A percentile compares a stretch with the other conserved stretches of the same genome.
Conservation (phyloP, 1,284 basidiomycete species). For the Apiotrichum laibachii region DNA sequence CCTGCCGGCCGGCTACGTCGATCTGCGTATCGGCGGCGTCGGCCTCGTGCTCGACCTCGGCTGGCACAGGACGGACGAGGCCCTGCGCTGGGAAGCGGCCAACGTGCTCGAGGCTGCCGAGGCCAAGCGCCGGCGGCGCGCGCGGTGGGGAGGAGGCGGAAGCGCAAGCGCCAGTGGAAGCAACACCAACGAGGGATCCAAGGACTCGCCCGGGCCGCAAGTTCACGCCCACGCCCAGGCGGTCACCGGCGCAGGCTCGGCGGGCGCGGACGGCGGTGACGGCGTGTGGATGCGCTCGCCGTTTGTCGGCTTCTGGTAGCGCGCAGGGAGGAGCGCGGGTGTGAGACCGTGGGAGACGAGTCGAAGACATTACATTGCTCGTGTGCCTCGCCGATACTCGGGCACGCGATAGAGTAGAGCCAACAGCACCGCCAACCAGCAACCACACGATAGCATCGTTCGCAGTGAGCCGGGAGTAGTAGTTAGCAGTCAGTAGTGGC, state of each 20-base stretch:
- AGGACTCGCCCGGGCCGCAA: no score
- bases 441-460: no score
- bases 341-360: not conserved
- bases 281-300: conserved; percentile 10
- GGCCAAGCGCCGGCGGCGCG: conserved; percentile 2
- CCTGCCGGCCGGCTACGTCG: conserved; percentile 32
- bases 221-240: not conserved
- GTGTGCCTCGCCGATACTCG: no score
- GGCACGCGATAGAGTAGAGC: no score
- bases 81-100: conserved; percentile 39
- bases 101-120: conserved; percentile 16
- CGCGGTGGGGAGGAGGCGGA: not conserved
- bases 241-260: not conserved
- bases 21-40: conserved; percentile 35
- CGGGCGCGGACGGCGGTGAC: not conserved
- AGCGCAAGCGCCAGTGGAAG: no score
- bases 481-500: no score
- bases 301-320: conserved; percentile 17
- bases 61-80: conserved; percentile 36
- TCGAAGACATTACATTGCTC: not conserved
- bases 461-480: no score
- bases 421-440: no score
- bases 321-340: not conserved
- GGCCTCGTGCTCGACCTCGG: conserved; percentile 43
- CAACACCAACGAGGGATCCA: no score